Evolutionary conservation across 345 rosid species (phyloP).

Genomic region (Eucalyptus polyanthemos): DNA sequence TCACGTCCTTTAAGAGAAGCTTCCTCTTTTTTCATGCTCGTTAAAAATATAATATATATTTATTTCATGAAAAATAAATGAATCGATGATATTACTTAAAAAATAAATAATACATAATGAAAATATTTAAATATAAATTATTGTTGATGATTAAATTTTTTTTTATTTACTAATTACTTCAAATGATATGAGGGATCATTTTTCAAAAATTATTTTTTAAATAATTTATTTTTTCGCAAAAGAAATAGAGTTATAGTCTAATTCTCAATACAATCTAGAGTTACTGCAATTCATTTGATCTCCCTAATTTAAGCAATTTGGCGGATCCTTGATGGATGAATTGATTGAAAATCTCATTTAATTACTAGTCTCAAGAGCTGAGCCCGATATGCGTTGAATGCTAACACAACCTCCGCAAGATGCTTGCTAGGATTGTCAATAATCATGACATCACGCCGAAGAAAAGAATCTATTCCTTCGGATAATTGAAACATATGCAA

Average conservation of each 20-base stretch:
- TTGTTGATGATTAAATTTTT: too few species aligned
- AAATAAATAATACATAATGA: neutral
- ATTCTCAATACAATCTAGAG: neutral
- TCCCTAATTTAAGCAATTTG: neutral
- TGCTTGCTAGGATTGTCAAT: neutral
- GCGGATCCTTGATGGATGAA: neutral
- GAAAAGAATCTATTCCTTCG: neutral
- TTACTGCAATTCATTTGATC: neutral
- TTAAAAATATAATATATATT: too few species aligned
- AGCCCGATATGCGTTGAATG: neutral
- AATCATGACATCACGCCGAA: neutral
- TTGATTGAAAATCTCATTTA: neutral
- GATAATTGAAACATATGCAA: neutral
- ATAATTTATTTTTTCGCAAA: too few species aligned
- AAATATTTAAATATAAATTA: too few species aligned
- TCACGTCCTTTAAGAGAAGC: neutral
- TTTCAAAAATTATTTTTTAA: too few species aligned
- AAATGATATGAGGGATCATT: too few species aligned
- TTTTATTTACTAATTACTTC: too few species aligned
- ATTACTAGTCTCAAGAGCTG: neutral
- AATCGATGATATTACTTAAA: neutral
- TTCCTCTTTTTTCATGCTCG: neutral
- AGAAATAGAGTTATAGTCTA: accelerated
- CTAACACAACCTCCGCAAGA: neutral
- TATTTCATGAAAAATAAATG: neutral